Evolutionary conservation across 73 alveolate species (phyloP).

Genomic region (Tetrahymena borealis): DNA sequence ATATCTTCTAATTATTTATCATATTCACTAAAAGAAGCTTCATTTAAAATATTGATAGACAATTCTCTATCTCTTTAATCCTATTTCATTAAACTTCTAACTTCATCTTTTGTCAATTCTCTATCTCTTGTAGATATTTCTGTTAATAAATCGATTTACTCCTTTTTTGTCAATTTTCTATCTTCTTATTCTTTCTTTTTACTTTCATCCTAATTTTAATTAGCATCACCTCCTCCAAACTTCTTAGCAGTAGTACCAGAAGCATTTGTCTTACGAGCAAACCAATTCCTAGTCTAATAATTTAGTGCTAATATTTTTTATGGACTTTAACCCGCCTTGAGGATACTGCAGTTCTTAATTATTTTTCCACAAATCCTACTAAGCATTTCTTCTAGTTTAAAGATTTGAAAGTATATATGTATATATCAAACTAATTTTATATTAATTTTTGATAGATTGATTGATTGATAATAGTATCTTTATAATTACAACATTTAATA

Average conservation of each 20-base stretch:
- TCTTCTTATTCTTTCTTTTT: not conserved
- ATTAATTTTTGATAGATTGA: too few species aligned
- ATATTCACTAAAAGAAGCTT: not conserved
- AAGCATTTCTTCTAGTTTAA: not conserved
- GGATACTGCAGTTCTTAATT: not conserved
- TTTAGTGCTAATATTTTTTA: not conserved
- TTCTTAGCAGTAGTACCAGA: not conserved
- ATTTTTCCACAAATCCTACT: not conserved
- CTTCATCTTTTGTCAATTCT: not conserved
- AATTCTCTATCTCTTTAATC: not conserved
- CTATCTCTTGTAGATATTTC: not conserved
- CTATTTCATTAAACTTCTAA: not conserved
- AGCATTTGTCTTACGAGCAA: not conserved
- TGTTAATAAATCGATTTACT: not conserved
- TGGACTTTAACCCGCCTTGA: not conserved
- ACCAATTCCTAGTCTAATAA: not conserved
- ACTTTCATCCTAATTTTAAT: not conserved
- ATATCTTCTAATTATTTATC: not conserved
- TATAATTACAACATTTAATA: not conserved
- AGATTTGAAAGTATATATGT: not conserved
- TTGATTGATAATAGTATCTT: too few species aligned
- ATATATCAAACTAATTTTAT: not conserved
- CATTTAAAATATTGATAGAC: not conserved
- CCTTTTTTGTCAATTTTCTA: not conserved
- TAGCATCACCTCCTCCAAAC: too few species aligned